Evolutionary conservation across 805 yeast genomes (phyloP), one percentile per base, ranked within the genome.

Genomic region (Candida awuae): DNA sequence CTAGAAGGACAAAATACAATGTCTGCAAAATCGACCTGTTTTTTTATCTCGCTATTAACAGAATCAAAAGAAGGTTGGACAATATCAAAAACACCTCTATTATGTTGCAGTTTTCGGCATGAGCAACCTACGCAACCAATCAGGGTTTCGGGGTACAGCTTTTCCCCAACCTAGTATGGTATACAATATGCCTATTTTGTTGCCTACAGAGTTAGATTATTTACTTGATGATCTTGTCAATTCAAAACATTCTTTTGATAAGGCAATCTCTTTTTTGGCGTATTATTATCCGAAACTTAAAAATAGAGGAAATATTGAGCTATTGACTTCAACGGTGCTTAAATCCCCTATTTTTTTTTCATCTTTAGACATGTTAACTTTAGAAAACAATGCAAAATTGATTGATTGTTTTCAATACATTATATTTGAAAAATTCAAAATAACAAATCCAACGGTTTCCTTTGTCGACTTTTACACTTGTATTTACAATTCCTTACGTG

Each of bases 231-330:
- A 71, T 17, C 49, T 74, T 19, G 44, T 70, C 25, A 55, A 57
- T 43, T 76, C 78, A 0, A 51, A 48, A 16, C 45, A 58, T 2
- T 50, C 58, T 8, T 50, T 52, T 2, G 54, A 54, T 16, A 51
- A 50, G 39, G 48, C 66, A 4, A 47, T 72, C 14, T 71, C 77
- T 1, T 70, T 71, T 49, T 39, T 74, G 17, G 73, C 67, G 37
- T 68, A 73, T 49, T 73, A 73, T 48, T 53, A 71, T 37, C 79
- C 80, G 1, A 67, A 53, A 34, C 56, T 74, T 36, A 72, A 71
- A 49, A 62, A 65, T 37, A 68, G 65, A 45, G 61, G 61, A 40
- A 74, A 74, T 50, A 55, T 74, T 29, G 56, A 62, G 34, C 46
- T 74, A 1, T 52, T 74, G 15, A 55, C 75, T 12, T 59, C 66